Evolutionary conservation across 352 stramenopile species (phyloP).

Genomic region (Pythium diclinum): DNA sequence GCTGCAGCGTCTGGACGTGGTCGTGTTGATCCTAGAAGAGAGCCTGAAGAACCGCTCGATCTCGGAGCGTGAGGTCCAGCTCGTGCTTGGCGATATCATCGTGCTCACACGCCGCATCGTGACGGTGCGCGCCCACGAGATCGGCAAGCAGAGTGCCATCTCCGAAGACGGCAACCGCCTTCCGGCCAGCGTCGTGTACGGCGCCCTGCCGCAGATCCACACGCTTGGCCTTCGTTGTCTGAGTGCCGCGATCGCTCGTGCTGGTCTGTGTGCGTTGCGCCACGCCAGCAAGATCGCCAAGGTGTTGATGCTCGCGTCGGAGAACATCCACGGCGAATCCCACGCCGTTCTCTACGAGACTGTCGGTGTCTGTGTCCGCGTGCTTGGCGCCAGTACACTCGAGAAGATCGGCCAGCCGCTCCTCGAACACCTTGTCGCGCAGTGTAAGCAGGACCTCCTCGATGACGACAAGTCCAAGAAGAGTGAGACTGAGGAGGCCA

Average conservation of each 20-base stretch:
- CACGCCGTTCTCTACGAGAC: conserved; percentile 45
- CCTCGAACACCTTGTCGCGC: conserved; percentile 53
- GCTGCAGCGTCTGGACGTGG: conserved; percentile 37
- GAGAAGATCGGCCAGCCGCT: conserved; percentile 69
- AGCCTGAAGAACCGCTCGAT: conserved; percentile 48
- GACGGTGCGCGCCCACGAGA: conserved; percentile 57
- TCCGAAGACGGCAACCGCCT: conserved; percentile 77
- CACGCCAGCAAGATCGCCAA: conserved; percentile 64
- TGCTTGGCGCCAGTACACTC: conserved; percentile 63
- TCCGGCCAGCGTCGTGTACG: conserved; percentile 69
- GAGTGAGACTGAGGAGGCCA: conserved; percentile 9
- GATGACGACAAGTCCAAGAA: conserved; percentile 25
- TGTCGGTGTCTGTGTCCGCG: conserved; percentile 47
- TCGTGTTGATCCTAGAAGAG: conserved; percentile 39
- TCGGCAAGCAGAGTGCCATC: conserved; percentile 78
- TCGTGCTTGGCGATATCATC: conserved; percentile 55
- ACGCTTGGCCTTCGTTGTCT: conserved; percentile 42
- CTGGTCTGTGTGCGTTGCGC: conserved; percentile 60
- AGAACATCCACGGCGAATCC: conserved; percentile 36
- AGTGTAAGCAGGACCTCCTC: conserved; percentile 51
- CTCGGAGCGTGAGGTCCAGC: conserved; percentile 75
- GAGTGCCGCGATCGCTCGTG: conserved; percentile 38
- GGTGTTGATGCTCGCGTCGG: conserved; percentile 54
- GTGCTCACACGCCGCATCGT: conserved; percentile 57
- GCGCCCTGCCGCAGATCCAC: conserved; percentile 57